Evolutionary conservation across 352 stramenopile species (phyloP).

Genomic region (Pythium phragmitis): DNA sequence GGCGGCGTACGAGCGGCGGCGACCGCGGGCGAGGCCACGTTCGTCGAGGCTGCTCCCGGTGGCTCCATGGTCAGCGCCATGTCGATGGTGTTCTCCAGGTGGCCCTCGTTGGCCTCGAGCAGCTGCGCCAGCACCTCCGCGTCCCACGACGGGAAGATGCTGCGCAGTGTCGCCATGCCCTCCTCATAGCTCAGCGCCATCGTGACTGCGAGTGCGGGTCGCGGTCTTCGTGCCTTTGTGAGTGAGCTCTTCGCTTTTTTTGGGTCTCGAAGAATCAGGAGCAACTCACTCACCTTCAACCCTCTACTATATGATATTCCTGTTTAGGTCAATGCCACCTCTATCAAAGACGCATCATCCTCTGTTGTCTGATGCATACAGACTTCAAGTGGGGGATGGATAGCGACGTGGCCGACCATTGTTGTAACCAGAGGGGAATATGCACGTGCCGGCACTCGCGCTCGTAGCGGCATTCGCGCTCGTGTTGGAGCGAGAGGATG

Average conservation of each 20-base stretch:
- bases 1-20: not conserved
- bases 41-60: constrained; percentile 4
- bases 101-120: constrained; percentile 61
- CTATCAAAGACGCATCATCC: constrained; percentile 11
- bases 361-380: constrained; percentile 14
- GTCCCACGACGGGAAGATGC: constrained; percentile 82
- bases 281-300: constrained; percentile 12
- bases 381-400: constrained; percentile 7
- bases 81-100: constrained; percentile 77
- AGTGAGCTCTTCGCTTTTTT: constrained; percentile 11
- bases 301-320: constrained; percentile 9
- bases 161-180: constrained; percentile 57
- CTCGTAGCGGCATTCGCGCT: constrained; percentile 13
- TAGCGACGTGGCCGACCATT: constrained; percentile 5
- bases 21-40: not conserved
- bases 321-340: not conserved
- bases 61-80: constrained; percentile 70
- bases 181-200: constrained; percentile 67
- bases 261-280: constrained; percentile 2
- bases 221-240: not conserved
- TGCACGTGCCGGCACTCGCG: constrained; percentile 9
- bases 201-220: not conserved
- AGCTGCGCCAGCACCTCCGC: constrained; percentile 52
- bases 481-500: constrained; percentile 17
- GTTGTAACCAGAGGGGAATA: constrained; percentile 3